Base-by-base conservation (phyloP, 768 basidiomycete species). In the Harrya chromipes region DNA sequence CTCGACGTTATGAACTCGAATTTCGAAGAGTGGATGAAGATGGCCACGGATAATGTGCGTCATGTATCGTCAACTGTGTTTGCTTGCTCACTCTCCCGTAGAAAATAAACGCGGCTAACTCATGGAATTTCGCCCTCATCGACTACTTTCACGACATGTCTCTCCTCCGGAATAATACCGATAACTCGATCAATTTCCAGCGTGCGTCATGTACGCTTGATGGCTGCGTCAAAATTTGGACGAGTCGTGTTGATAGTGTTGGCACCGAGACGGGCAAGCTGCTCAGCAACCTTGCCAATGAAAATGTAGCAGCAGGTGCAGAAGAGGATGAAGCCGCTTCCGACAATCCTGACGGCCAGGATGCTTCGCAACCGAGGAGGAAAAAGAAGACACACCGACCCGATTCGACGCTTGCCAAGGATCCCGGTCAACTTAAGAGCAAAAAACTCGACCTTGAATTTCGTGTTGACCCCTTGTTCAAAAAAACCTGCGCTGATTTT, bases 1-100 rank as follows among this genome's bases (percentile, higher is more conserved):
- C 70, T 85, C 56, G 90, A 94, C 56, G 80, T 93, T n/a, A 90
- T 90, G 82, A 90, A 78, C 70, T 87, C 84, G 34, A 97, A 94
- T 60, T 97, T 87, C 62, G 97, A 99, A 67, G 94, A 98, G 69
- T 98, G 97, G 97, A 98, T 99, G 95, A 98, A 98, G 76, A 85
- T 98, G 84, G 94, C 94, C 1, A 98, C 95, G 3, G 95, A 98
- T 65, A 98, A 98, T 69, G 97, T 97, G 14, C 33, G 54, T 65
- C 34, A n/a, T 37, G 6, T n/a, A 6, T 26, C 13, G 23, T 42
- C 31, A 8, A 46, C 39, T 27, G 0, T 21, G 23, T 24, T 26
- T 21, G 19, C 37, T 20, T 43, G 35, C 50, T 56, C 38, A 67
- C 46, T 35, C 41, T 52, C 40, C 50, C 29, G 17, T 63, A 98